Evolutionary conservation across 169 alveolate species (phyloP), one percentile per base, ranked within the genome.

Genomic region (Amoebophrya sp.): DNA sequence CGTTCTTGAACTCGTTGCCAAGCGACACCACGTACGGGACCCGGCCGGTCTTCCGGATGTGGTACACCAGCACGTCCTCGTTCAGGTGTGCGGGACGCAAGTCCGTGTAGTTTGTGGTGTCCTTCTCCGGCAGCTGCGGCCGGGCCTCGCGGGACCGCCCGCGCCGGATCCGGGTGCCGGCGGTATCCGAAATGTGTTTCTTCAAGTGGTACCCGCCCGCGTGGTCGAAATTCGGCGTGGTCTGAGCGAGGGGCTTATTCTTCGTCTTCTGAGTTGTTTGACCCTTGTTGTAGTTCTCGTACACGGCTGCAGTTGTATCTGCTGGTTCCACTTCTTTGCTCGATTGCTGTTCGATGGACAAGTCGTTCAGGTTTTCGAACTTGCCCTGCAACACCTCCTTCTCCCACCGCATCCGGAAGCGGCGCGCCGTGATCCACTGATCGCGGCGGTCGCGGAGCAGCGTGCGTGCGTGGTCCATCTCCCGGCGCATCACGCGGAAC

Each of bases 401-500:
- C 10, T 18, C 83, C 39, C 35, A 66, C 32, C 83, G 83, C 83
- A n/a, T n/a, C 10, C 35, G 2, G 83, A 25, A n/a, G 83, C 83
- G 83, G 83, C 83, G 83, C 83, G 12, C 83, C 10, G 83, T 12
- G 35, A n/a, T 2, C 29, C 83, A 18, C 83, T 66, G 29, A 2
- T 66, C 35, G 35, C 32, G 12, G 12, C 32, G 83, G 83, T 2
- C 1, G 10, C 83, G 83, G 7, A n/a, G 38, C 39, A 66, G 83
- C 29, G 29, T 3, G 38, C 2, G 32, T 25, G 32, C 83, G 35
- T 25, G 18, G 0, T 3, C 83, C 12, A 66, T 18, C 83, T 66
- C 83, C 32, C 83, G 83, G 35, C 83, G 83, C 83, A 66, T 25
- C 39, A 66, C 35, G 83, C 83, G 83, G 83, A 66, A 66, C 29